Evolutionary conservation across 371 early-diverging fungal genomes (phyloP), one percentile per base, ranked within the genome.

Genomic region (Mucor racemosus): DNA sequence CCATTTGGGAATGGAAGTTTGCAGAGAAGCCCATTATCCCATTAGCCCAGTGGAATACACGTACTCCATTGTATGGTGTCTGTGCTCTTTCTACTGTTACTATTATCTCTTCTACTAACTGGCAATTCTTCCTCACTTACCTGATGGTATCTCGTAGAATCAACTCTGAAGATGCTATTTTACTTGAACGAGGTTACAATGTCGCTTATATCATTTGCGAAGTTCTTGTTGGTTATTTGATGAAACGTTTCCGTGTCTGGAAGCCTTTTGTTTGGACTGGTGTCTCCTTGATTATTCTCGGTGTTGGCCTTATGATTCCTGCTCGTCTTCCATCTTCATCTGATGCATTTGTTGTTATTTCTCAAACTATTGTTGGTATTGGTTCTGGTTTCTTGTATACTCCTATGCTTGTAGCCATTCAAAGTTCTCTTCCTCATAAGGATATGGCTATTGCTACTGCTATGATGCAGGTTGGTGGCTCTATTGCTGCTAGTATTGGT

Each of bases 181-280:
- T 68, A 35, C 68, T 82, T 7, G 78, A 73, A 8, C 73, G 79
- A 50, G 78, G 79, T 39, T 82, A 77, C 56, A 71, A 76, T 39
- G 74, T 76, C 13, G 73, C 76, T 11, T 82, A 73, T 62, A 64
- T 72, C 15, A 4, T 79, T 13, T 68, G 74, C 7, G 73, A 77
- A 48, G 60, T 79, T 0, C 17, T 75, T 36, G 69, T 69, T 26
- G 82, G 80, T 19, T 72, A 69, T 35, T 39, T 79, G 55, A 79
- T 82, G 75, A 75, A 72, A 48, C 75, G 76, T 11, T 70, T 77
- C 9, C 84, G 85, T 14, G 79, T 84, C 3, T 77, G 74, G 75
- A 60, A 74, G 46, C 68, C 78, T 60, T 69, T 91, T 58, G 72
- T 76, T 1, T 76, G 92, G 92, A 74, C 84, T 48, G 91, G 73